phyloP scores from a whole-genome alignment of 768 basidiomycete species.

The Hydnum rufescens region DNA sequence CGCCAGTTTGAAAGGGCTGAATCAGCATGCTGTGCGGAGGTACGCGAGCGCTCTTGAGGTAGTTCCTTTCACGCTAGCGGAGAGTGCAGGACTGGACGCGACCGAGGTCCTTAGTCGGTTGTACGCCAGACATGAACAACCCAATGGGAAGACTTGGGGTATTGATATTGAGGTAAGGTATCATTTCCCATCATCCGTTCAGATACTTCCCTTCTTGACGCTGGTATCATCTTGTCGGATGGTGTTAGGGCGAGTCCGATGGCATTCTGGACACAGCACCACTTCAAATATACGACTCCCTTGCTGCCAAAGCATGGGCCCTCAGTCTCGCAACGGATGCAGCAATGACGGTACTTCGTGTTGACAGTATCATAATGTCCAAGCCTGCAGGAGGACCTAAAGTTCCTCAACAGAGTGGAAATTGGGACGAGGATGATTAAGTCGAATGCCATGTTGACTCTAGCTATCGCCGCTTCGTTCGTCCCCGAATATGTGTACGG shows the following conservation, averaged over 20 bases:
- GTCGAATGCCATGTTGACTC: too few species aligned
- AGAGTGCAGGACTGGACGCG: slow-evolving; percentile 80
- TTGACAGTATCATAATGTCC: slow-evolving; percentile 96
- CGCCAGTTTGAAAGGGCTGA: slow-evolving; percentile 68
- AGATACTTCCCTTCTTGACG: neutral
- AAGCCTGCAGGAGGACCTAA: slow-evolving; percentile 83
- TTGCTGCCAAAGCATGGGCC: slow-evolving; percentile 80
- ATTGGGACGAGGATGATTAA: slow-evolving; percentile 55
- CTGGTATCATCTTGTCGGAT: neutral
- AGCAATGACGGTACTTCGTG: slow-evolving; percentile 74
- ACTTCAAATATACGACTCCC: slow-evolving; percentile 61
- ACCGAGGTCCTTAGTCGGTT: slow-evolving; percentile 79
- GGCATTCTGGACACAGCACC: slow-evolving; percentile 36
- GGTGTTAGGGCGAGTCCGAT: slow-evolving; percentile 59
- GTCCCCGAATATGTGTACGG: neutral
- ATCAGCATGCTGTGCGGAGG: slow-evolving; percentile 83
- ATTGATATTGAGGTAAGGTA: slow-evolving; percentile 87
- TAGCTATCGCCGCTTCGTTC: too few species aligned
- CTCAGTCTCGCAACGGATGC: slow-evolving; percentile 82
- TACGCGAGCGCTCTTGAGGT: slow-evolving; percentile 84
- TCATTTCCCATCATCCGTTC: slow-evolving; percentile 8
- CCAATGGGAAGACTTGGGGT: slow-evolving; percentile 55
- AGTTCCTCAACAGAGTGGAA: slow-evolving; percentile 67
- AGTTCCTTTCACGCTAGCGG: slow-evolving; percentile 76
- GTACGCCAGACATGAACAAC: slow-evolving; percentile 76